phyloP scores from a whole-genome alignment of 2,329 filamentous ascomycete genomes.

The Ophiocordyceps australis region DNA sequence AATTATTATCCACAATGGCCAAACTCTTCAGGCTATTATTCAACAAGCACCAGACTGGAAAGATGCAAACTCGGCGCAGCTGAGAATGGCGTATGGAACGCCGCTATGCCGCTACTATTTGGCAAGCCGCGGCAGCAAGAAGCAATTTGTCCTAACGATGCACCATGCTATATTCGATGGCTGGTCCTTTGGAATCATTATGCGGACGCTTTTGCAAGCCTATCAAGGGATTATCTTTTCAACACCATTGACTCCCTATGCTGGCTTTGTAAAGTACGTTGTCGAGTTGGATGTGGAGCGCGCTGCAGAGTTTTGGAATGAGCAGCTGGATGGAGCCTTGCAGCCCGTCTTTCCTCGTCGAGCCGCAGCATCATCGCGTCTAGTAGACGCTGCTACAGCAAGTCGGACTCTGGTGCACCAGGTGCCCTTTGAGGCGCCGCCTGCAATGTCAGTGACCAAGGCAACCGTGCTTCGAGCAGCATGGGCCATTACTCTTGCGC shows the following conservation, averaged over 20 bases:
- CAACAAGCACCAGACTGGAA: conserved; percentile 17
- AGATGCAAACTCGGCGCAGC: conserved; percentile 16
- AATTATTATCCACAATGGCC: conserved; percentile 24
- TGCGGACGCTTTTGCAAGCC: conserved; percentile 26
- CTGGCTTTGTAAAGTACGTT: conserved; percentile 30
- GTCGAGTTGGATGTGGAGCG: conserved; percentile 15
- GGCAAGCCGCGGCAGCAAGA: conserved; percentile 12
- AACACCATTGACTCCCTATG: conserved; percentile 23
- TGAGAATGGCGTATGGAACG: conserved; percentile 22
- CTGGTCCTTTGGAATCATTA: conserved; percentile 31
- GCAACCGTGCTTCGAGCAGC: conserved; percentile 39
- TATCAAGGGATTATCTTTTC: conserved; percentile 14
- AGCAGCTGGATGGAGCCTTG: conserved; percentile 23
- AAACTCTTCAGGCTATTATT: conserved; percentile 28
- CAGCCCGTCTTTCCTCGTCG: conserved; percentile 25
- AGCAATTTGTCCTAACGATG: conserved; percentile 31
- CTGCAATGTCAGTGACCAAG: not conserved
- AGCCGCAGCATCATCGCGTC: conserved; percentile 13
- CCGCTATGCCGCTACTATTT: conserved; percentile 27
- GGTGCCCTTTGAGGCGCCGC: conserved; percentile 17
- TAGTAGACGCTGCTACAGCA: not conserved
- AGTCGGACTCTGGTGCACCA: not conserved
- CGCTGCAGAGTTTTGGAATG: conserved; percentile 27
- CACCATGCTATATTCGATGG: conserved; percentile 40
- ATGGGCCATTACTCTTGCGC: conserved; percentile 35